phyloP scores from a whole-genome alignment of 2,329 filamentous ascomycete species.

The Lachnellula subtilissima region DNA sequence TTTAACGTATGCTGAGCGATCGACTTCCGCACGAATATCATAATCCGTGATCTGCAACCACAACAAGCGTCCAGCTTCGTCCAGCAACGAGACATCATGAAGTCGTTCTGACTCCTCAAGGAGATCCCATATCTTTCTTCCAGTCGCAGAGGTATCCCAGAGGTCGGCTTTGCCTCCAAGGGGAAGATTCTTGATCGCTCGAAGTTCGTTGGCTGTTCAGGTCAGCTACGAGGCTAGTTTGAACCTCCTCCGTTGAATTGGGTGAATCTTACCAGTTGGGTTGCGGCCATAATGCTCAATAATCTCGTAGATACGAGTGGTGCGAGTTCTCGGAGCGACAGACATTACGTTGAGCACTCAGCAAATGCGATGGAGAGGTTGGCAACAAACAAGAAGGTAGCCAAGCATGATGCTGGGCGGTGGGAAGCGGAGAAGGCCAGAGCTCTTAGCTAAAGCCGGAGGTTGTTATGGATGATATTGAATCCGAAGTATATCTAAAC shows the following conservation, averaged over 20 bases:
- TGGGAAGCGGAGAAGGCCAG: no score
- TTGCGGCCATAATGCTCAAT: slow-evolving; percentile 1
- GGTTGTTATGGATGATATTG: no score
- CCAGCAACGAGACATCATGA: slow-evolving; percentile 3
- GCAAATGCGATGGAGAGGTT: no score
- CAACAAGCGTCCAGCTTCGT: slow-evolving; percentile 11
- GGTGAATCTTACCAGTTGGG: neutral
- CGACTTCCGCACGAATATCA: no score
- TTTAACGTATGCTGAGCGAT: no score
- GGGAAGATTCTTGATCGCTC: neutral
- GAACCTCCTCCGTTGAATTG: no score
- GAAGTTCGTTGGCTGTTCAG: slow-evolving; percentile 1
- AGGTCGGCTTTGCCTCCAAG: neutral
- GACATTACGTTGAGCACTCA: no score
- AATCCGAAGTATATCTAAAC: no score
- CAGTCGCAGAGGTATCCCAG: slow-evolving; percentile 4
- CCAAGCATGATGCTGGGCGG: no score
- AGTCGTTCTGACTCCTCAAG: slow-evolving; percentile 4
- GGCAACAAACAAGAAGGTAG: no score
- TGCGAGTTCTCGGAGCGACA: no score
- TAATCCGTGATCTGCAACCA: slow-evolving; percentile 2
- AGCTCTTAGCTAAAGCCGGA: no score
- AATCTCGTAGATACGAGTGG: neutral
- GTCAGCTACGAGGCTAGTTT: neutral
- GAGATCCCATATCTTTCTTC: slow-evolving; percentile 1